A percentile compares a stretch with the other conserved stretches of the same genome.
phyloP scores from a whole-genome alignment of 768 basidiomycete genomes.

The Phylloporus rhodoxanthus region DNA sequence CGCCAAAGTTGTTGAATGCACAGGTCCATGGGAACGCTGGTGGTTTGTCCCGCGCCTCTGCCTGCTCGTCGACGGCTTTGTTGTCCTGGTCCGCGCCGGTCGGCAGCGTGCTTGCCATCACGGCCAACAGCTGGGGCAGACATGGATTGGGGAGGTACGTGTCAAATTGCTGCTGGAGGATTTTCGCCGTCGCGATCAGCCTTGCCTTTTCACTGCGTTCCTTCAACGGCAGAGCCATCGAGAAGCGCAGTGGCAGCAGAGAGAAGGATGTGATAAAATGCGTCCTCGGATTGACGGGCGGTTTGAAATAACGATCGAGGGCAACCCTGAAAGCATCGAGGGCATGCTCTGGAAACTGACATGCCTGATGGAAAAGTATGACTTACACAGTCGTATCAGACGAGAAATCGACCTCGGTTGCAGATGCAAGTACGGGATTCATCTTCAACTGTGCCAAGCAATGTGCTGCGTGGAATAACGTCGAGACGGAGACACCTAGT shows the following conservation, averaged over 20 bases:
- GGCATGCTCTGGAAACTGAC: not conserved
- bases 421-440: slow-evolving; percentile 12
- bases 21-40: slow-evolving; percentile 1
- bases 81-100: not conserved
- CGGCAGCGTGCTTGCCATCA: not conserved
- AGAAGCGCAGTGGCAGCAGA: slow-evolving; percentile 13
- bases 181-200: slow-evolving; percentile 9
- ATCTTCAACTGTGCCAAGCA: slow-evolving; percentile 19
- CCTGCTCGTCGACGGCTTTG: not conserved
- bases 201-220: slow-evolving; percentile 7
- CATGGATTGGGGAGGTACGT: slow-evolving; percentile 13
- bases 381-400: slow-evolving; percentile 11
- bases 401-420: slow-evolving; percentile 16
- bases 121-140: slow-evolving; percentile 9
- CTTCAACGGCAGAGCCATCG: slow-evolving; percentile 9
- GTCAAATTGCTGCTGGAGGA: slow-evolving; percentile 10
- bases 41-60: not conserved
- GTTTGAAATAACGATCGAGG: slow-evolving; percentile 18
- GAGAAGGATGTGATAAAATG: slow-evolving; percentile 15
- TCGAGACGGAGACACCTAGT: slow-evolving; percentile 9
- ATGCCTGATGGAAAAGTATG: not conserved
- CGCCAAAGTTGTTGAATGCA: slow-evolving; percentile 12
- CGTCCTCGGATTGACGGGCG: slow-evolving; percentile 14
- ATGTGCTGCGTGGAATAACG: slow-evolving; percentile 21
- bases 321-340: slow-evolving; percentile 2